phyloP scores from a whole-genome alignment of 106 monocot genomes.

The Dactylorhiza incarnata region DNA sequence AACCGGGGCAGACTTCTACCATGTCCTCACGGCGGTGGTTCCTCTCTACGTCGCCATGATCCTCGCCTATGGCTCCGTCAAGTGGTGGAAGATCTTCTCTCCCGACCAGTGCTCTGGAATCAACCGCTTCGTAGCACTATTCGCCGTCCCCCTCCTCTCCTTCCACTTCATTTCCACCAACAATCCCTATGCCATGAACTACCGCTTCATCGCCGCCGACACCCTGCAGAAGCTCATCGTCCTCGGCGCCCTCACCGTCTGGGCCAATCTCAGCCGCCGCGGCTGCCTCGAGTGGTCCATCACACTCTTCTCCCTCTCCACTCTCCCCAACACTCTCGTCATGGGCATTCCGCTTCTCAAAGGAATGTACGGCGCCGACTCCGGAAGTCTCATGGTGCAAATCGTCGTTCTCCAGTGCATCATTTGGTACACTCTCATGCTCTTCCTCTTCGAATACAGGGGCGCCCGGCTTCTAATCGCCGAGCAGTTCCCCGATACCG shows the following conservation, averaged over 20 bases:
- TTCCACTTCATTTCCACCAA: slow-evolving; percentile 75
- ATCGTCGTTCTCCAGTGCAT: slow-evolving; percentile 26
- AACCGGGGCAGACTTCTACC: slow-evolving; percentile 31
- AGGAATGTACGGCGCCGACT: slow-evolving; percentile 41
- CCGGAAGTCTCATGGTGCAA: slow-evolving; percentile 38
- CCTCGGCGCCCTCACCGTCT: slow-evolving; percentile 29
- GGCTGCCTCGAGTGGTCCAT: slow-evolving; percentile 40
- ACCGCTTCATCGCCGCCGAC: slow-evolving; percentile 61
- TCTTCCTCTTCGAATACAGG: slow-evolving; percentile 17
- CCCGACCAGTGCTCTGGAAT: slow-evolving; percentile 59
- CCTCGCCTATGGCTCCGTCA: slow-evolving; percentile 48
- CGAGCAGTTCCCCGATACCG: slow-evolving; percentile 51
- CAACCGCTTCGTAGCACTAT: slow-evolving; percentile 64
- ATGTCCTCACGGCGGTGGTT: slow-evolving; percentile 42
- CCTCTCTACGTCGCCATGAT: slow-evolving; percentile 56
- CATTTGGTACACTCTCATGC: slow-evolving; percentile 17
- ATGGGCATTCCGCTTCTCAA: slow-evolving; percentile 43
- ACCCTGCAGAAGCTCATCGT: slow-evolving; percentile 58
- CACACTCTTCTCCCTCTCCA: slow-evolving; percentile 24
- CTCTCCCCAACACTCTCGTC: slow-evolving; percentile 23
- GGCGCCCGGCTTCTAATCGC: slow-evolving; percentile 35
- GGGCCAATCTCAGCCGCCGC: slow-evolving; percentile 15
- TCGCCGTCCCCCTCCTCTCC: slow-evolving; percentile 65
- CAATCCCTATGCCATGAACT: slow-evolving; percentile 62
- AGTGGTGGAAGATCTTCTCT: slow-evolving; percentile 48